Conservation (phyloP, 73 alveolate species). For the Blepharisma stoltei region DNA sequence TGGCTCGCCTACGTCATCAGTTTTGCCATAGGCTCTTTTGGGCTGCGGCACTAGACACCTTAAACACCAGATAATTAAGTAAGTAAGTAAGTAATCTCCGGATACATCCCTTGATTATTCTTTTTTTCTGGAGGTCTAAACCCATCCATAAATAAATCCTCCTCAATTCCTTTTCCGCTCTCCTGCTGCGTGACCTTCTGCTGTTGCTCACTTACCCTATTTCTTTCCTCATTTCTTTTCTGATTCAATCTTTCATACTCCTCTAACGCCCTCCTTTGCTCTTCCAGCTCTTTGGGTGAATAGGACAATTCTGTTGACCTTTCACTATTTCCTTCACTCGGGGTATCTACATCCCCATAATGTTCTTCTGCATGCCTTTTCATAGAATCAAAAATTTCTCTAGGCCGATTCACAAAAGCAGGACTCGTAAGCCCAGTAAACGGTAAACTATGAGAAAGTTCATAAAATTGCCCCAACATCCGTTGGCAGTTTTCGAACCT, state of each 20-base stretch:
- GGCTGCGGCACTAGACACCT: too few species aligned
- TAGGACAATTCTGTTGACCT: neutral
- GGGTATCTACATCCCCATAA: too few species aligned
- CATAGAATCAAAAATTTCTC: neutral
- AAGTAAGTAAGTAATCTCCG: too few species aligned
- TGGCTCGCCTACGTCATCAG: too few species aligned
- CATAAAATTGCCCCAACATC: slow-evolving; percentile 15
- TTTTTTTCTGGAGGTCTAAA: too few species aligned
- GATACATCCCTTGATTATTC: too few species aligned
- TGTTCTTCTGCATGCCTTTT: neutral
- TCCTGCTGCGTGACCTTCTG: too few species aligned
- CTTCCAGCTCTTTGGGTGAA: slow-evolving; percentile 8
- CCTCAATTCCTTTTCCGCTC: too few species aligned
- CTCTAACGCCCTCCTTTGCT: neutral
- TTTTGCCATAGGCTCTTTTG: too few species aligned
- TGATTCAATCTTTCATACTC: slow-evolving; percentile 9
- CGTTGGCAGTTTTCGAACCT: slow-evolving; percentile 18
- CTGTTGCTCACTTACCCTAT: neutral
- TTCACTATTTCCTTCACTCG: neutral
- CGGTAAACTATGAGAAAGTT: slow-evolving; percentile 2
- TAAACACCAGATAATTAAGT: too few species aligned
- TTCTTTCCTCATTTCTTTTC: slow-evolving; percentile 23
- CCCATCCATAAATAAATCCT: too few species aligned
- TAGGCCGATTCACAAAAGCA: slow-evolving; percentile 4
- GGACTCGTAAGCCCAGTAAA: slow-evolving; percentile 24